Base-by-base conservation (phyloP, 257 asterid species). In the Solanum neorickii region DNA sequence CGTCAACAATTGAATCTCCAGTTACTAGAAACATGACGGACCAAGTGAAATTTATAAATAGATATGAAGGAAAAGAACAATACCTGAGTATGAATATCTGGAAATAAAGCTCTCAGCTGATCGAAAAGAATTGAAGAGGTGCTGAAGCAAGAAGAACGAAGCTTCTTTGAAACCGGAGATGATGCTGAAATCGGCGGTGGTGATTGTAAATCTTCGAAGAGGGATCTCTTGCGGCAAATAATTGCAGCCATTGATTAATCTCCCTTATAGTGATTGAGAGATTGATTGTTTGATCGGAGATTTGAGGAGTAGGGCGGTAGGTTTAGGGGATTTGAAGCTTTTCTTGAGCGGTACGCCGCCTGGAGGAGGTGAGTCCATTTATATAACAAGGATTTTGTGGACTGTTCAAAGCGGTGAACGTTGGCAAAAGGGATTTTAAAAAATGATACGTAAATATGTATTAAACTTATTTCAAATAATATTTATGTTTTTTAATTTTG, bases 211-310 rank as follows among this genome's bases (percentile, higher is more conserved):
- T 94, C 99, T 88, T 95, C 98, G 83, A 93, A 91, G 92, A 92
- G 94, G 23, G 96, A 94, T 89, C 98, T 91, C 95, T 96, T 96
- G 52, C 98, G 94, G 56, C 98, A 96, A 75, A 96, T 91, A 21
- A 93, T 69, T 20, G 97, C 96, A 92, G 99, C 93, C 99, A 96
- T 96, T 39, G 87, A 92, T 74, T 27, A 76, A 76, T n/a, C 33
- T 76, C 35, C 29, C 29, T 29, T 75, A 14, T 11, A 23, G 83
- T 6, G 21, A n/a, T 39, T 37, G 23, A 74, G 52, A 20, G 29
- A 74, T 39, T 74, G 82, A 39, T 76, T 41, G 33, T 42, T 25
- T 77, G 62, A 77, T 77, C 1, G n/a, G 83, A 8, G 14, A 42
- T 77, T 77, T 41, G 23, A 46, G 62, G 62, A 42, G 4, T 77